Conservation (phyloP, 1,139 yeast genomes). For the Pneumocystis canis region DNA sequence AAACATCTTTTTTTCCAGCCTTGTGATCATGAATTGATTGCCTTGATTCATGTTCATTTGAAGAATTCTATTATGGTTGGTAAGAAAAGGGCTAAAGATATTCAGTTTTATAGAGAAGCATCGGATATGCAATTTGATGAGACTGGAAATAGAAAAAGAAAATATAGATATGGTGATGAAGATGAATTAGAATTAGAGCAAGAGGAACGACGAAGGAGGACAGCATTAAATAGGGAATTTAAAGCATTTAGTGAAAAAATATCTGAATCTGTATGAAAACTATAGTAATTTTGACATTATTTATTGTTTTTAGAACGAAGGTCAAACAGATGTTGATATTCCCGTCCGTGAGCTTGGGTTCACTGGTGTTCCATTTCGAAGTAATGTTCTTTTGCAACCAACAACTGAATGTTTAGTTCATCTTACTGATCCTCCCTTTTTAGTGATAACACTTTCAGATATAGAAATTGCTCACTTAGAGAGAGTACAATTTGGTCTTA, state of each 20-base stretch:
- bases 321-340: slow-evolving; percentile 70
- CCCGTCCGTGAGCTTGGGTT: slow-evolving; percentile 95
- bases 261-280: slow-evolving; percentile 57
- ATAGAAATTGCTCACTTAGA: slow-evolving; percentile 91
- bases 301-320: slow-evolving; percentile 12
- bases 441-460: slow-evolving; percentile 80
- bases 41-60: slow-evolving; percentile 80
- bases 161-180: slow-evolving; percentile 91
- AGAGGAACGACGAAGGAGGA: slow-evolving; percentile 88
- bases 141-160: slow-evolving; percentile 83
- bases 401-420: slow-evolving; percentile 93
- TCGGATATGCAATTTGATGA: slow-evolving; percentile 94
- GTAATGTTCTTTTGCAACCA: slow-evolving; percentile 91
- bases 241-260: slow-evolving; percentile 78
- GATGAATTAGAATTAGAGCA: slow-evolving; percentile 98
- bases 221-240: slow-evolving; percentile 82
- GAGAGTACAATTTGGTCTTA: slow-evolving; percentile 79
- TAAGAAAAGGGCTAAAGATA: slow-evolving; percentile 86
- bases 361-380: slow-evolving; percentile 93
- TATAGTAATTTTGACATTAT: background rate
- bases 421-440: slow-evolving; percentile 84
- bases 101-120: slow-evolving; percentile 93
- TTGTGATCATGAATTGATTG: slow-evolving; percentile 86
- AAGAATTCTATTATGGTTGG: slow-evolving; percentile 91
- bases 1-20: slow-evolving; percentile 93